Base-by-base conservation (phyloP, 345 rosid genomes). In the Acer saccharum region DNA sequence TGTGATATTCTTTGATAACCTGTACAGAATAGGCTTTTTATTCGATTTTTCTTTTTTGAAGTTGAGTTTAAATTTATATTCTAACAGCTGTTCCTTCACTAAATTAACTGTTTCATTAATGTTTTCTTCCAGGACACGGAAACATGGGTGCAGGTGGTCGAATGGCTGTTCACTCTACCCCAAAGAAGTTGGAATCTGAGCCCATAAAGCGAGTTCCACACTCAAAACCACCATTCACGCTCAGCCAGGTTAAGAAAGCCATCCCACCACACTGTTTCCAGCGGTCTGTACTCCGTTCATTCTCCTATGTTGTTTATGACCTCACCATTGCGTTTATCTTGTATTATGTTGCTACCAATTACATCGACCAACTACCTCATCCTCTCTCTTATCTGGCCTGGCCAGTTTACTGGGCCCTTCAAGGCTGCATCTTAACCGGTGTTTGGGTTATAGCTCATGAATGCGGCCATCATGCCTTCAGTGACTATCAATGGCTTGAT, bases 401-500 rank as follows among this genome's bases (percentile, higher is more conserved):
- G 99, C 89, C 91, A 0, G 67, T 90, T 72, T 95, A 95, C 79
- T 89, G 99, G 95, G 86, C 80, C n/a, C 17, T 89, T 41, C 98
- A 93, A 72, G 99, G 99, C 71, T 87, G 89, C 74, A 76, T 93
- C 74, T 82, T 87, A 20, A 92, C 97, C 1, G 96, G 97, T 13
- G 83, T 92, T 68, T 93, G 98, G 98, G 97, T 95, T 64, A 78
- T 95, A 60, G 97, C 94, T 3, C 99, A 95, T 17, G 99, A 95
- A 76, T 95, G 99, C 2, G 98, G 99, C 71, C 99, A 95, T 84
- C 97, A 95, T 32, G 97, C 99, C 65, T 93, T 95, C 84, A 95
- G 99, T 63, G 94, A 92, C 65, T 89, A 92, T 82, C 94, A 93
- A 3, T 93, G 92, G 97, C 88, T 93, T 0, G 98, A 95, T 61